phyloP scores from a whole-genome alignment of 2,329 filamentous ascomycete species.

The Alternaria sp. region DNA sequence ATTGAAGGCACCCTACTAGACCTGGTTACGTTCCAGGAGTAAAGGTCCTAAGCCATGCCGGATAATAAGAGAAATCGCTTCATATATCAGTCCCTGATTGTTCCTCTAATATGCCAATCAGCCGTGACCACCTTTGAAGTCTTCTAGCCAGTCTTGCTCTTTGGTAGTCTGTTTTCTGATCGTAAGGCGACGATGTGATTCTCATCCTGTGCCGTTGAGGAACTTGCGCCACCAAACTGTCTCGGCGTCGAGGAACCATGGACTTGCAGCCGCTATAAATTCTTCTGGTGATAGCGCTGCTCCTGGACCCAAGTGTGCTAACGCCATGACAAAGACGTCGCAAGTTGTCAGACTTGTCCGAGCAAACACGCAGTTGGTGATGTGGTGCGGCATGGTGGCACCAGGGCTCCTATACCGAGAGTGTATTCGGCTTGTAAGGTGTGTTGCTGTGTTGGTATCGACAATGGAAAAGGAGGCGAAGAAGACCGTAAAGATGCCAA shows the following conservation, averaged over 20 bases:
- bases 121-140: background rate
- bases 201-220: constrained; percentile 57
- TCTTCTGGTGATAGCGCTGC: constrained; percentile 40
- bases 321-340: constrained; percentile 46
- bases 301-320: constrained; percentile 33
- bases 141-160: background rate
- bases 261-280: constrained; percentile 37
- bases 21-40: too few species aligned
- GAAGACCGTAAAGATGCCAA: background rate
- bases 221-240: constrained; percentile 47
- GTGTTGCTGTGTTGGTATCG: background rate
- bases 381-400: constrained; percentile 39
- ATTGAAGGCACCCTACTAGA: constrained; percentile 49
- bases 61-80: background rate
- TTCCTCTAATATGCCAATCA: background rate
- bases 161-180: background rate
- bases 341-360: constrained; percentile 47
- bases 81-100: too few species aligned
- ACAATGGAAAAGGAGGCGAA: background rate
- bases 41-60: too few species aligned
- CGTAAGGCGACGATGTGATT: background rate
- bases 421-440: background rate
- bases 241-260: constrained; percentile 48
- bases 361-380: constrained; percentile 38
- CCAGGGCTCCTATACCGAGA: background rate